Evolutionary conservation across 2,329 filamentous ascomycete genomes (phyloP).

Genomic region (Calonectria leucothoes): DNA sequence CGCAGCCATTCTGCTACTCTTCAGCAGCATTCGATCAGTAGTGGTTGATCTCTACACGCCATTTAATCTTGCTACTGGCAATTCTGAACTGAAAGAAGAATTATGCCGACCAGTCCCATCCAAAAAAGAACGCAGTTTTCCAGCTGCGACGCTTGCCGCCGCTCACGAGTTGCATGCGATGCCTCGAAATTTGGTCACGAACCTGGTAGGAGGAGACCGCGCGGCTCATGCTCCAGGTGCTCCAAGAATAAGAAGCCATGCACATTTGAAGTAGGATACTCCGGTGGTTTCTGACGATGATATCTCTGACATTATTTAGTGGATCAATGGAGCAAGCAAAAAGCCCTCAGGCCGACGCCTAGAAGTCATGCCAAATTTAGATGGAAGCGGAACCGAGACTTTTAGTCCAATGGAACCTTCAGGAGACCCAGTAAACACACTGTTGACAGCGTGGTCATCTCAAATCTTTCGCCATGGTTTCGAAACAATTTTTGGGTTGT

Average conservation of each 20-base stretch:
- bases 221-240: background rate
- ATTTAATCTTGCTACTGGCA: no score
- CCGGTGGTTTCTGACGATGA: background rate
- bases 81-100: no score
- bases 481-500: slow-evolving; percentile 54
- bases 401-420: background rate
- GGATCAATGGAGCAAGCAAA: background rate
- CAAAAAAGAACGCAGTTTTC: background rate
- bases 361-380: background rate
- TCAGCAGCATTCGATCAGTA: background rate
- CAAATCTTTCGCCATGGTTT: slow-evolving; percentile 35
- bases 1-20: background rate
- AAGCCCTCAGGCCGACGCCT: background rate
- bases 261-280: background rate
- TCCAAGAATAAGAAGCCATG: background rate
- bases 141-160: background rate
- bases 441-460: background rate
- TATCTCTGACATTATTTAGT: background rate
- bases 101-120: background rate
- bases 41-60: no score
- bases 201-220: background rate
- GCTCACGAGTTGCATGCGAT: background rate
- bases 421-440: background rate
- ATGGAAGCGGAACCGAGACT: background rate
- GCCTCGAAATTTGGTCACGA: background rate